A percentile compares a stretch with the other conserved stretches of the same genome.
phyloP scores from a whole-genome alignment of 2,329 filamentous ascomycete species.

The Grosmannia serpens region DNA sequence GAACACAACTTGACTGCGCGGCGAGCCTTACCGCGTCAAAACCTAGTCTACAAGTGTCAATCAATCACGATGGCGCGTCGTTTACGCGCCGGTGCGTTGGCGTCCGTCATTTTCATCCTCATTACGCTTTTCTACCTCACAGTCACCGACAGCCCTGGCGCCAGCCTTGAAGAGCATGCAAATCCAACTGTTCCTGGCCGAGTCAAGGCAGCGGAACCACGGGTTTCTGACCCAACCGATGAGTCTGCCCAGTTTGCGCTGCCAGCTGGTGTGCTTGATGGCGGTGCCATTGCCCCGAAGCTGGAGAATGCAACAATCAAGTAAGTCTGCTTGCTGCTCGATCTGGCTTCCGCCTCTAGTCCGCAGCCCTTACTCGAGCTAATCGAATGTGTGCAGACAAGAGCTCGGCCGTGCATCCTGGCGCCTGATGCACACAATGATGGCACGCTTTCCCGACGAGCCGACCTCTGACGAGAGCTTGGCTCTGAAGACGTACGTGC shows the following conservation, averaged over 20 bases:
- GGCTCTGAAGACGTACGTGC: slow-evolving; percentile 52
- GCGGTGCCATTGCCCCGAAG: slow-evolving; percentile 66
- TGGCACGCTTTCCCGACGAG: slow-evolving; percentile 56
- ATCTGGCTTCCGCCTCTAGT: background rate
- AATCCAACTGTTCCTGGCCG: background rate
- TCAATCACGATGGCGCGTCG: slow-evolving; percentile 8
- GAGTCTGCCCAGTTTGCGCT: slow-evolving; percentile 22
- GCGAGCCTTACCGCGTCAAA: background rate
- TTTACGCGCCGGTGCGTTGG: slow-evolving; percentile 6
- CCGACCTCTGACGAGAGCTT: slow-evolving; percentile 50
- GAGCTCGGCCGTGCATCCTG: slow-evolving; percentile 58
- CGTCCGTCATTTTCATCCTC: slow-evolving; percentile 5
- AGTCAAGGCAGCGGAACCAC: background rate
- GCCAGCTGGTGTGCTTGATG: slow-evolving; percentile 42
- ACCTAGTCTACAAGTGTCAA: background rate
- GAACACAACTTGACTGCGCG: background rate
- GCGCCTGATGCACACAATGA: slow-evolving; percentile 62
- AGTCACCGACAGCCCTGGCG: background rate
- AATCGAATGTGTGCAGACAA: background rate
- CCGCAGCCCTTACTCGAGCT: background rate
- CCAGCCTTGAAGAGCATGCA: background rate
- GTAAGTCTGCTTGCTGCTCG: slow-evolving; percentile 29
- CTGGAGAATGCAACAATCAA: slow-evolving; percentile 74
- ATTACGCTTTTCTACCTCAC: slow-evolving; percentile 7
- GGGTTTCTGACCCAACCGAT: background rate